Evolutionary conservation across 257 asterid genomes (phyloP), one percentile per base, ranked within the genome.

Genomic region (Scutellaria baicalensis): DNA sequence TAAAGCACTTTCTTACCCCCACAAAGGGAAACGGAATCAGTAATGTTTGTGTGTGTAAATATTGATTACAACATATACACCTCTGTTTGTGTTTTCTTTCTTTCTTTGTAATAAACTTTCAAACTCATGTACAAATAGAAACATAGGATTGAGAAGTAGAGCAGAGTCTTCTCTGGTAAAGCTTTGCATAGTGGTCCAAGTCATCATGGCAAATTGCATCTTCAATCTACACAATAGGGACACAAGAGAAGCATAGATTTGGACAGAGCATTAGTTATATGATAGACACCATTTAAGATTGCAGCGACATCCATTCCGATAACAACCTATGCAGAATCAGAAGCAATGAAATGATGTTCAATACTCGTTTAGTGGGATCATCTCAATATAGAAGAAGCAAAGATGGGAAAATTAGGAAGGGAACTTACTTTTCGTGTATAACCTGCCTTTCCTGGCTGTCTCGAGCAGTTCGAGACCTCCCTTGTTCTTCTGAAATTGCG

Each of bases 201-300:
- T 88, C 98, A 77, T 92, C 98, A 77, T 90, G 97, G 85, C 90
- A 97, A 75, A 90, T 90, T 50, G 97, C 97, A 68, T 90, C 98
- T 66, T 92, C 98, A 70, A 92, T 92, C 27, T 96, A 92, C 5
- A 90, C 96, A 55, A 92, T 92, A 3, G 96, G 97, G 27, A 72
- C 50, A 56, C 9, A 31, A 51, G 43, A 14, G 56, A 43, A 50
- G 35, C 12, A 31, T 16, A 49, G 21, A 4, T 7, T 39, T 8
- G 35, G 45, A 54, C 7, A 56, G 9, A 17, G 63, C 13, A 65
- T 54, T 55, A 43, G 48, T 23, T 55, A 71, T 47, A 50, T 11
- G 13, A 11, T 4, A 21, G 0, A 42, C 0, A 33, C 59, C 5
- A 49, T 45, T 10, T 3, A 69, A 50, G 23, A 47, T 33, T 23